Conservation (phyloP, 495 filamentous ascomycete genomes). For the Chaetomidium leptoderma region DNA sequence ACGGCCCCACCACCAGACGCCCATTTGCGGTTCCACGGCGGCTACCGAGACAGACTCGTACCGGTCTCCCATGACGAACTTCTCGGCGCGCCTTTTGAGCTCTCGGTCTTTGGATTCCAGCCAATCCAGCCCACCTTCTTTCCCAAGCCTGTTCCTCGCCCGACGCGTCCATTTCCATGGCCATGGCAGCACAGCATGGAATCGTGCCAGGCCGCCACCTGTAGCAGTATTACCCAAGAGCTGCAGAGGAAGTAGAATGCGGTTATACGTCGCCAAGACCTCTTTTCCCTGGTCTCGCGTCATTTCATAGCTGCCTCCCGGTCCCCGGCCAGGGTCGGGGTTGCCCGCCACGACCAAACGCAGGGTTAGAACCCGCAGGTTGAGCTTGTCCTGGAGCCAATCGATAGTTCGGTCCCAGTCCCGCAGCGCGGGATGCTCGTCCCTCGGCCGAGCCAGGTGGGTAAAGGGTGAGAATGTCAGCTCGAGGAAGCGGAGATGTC, state of each 20-base stretch:
- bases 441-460: neutral
- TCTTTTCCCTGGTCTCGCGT: neutral
- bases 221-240: neutral
- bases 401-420: neutral
- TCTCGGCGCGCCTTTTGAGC: neutral
- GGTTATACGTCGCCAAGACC: neutral
- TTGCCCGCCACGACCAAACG: conserved; percentile 2
- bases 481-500: conserved; percentile 6
- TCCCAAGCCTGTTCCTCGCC: too few relatives aligned
- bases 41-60: neutral
- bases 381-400: conserved; percentile 3
- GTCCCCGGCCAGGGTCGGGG: neutral
- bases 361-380: conserved; percentile 6
- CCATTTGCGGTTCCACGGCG: neutral
- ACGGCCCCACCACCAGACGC: neutral
- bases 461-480: neutral
- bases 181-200: neutral
- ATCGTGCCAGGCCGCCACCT: neutral
- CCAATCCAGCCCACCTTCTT: neutral
- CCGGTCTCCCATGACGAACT: conserved; percentile 3
- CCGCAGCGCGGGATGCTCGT: neutral
- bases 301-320: neutral
- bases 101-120: neutral
- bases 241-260: neutral
- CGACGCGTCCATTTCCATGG: neutral